Conservation (phyloP, 2,329 filamentous ascomycete genomes). For the Aspergillus puulaauensis region DNA sequence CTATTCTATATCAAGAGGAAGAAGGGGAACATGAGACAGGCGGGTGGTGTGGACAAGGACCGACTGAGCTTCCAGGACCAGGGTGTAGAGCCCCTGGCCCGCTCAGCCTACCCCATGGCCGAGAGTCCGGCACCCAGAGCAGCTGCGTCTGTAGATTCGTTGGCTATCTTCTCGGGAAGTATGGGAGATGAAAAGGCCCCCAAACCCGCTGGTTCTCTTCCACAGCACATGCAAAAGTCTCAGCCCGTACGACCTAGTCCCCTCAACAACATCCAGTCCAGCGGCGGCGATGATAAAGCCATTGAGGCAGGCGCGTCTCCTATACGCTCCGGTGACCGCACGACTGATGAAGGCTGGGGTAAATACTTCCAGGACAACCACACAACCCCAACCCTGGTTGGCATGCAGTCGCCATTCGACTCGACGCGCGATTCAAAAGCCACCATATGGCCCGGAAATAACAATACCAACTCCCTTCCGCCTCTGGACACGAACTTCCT, state of each 20-base stretch:
- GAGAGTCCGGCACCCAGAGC: slow-evolving; percentile 39
- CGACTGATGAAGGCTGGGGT: slow-evolving; percentile 50
- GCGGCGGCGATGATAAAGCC: slow-evolving; percentile 22
- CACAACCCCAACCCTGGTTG: slow-evolving; percentile 24
- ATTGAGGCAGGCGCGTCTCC: slow-evolving; percentile 16
- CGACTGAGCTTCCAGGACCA: slow-evolving; percentile 46
- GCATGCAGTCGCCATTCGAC: slow-evolving; percentile 19
- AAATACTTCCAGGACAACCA: slow-evolving; percentile 47
- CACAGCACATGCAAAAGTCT: slow-evolving; percentile 20
- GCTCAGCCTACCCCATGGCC: slow-evolving; percentile 46
- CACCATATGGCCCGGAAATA: slow-evolving; percentile 41
- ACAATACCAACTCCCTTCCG: slow-evolving; percentile 30
- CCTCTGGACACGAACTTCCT: slow-evolving; percentile 39
- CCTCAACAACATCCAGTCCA: slow-evolving; percentile 32
- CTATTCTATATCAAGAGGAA: slow-evolving; percentile 66
- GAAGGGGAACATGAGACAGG: slow-evolving; percentile 51
- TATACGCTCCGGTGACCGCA: slow-evolving; percentile 36
- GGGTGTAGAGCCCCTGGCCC: slow-evolving; percentile 44
- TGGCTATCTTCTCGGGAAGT: slow-evolving; percentile 42
- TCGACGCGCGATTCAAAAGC: slow-evolving; percentile 35
- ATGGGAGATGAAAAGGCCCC: slow-evolving; percentile 33
- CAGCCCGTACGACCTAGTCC: slow-evolving; percentile 24
- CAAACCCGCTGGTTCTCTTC: slow-evolving; percentile 20
- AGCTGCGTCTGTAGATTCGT: slow-evolving; percentile 37
- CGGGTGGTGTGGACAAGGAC: slow-evolving; percentile 59